These are phyloP conservation scores for Trichosporon faecale DNA, from an alignment of 1,284 basidiomycete genomes.

Conservation along the genomic window DNA sequence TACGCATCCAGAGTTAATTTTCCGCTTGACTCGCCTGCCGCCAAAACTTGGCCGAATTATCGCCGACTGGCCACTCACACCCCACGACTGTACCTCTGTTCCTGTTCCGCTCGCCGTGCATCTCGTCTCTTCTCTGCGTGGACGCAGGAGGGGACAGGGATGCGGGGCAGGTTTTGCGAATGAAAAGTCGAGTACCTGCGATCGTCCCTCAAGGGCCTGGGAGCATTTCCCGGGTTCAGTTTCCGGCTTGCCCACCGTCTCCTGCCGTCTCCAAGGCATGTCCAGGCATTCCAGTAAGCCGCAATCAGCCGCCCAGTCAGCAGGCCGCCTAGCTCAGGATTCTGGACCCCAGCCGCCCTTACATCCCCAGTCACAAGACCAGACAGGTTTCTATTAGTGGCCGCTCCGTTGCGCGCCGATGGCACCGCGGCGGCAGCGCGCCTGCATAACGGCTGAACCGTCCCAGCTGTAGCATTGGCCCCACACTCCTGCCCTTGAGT, in stretches of 20 bases:
- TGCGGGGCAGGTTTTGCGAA: not conserved
- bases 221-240: not conserved
- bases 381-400: not conserved
- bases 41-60: not conserved
- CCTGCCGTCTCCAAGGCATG: not conserved
- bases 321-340: not conserved
- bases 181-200: not conserved
- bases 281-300: not conserved
- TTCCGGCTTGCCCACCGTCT: not conserved
- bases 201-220: not conserved
- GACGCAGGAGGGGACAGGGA: not conserved
- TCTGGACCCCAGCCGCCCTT: not conserved
- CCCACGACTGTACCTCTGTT: not conserved
- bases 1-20: not conserved
- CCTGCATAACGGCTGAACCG: not conserved
- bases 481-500: not conserved
- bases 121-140: not conserved
- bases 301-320: constrained; percentile 1
- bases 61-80: not conserved
- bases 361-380: not conserved
- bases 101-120: not conserved
- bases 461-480: not conserved
- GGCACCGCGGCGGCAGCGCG: not conserved
- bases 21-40: not conserved
- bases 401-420: not conserved